A percentile compares a stretch with the other conserved stretches of the same genome.
These are phyloP conservation scores for Suillus subaureus DNA, from an alignment of 768 basidiomycete species.

Conservation along the genomic window DNA sequence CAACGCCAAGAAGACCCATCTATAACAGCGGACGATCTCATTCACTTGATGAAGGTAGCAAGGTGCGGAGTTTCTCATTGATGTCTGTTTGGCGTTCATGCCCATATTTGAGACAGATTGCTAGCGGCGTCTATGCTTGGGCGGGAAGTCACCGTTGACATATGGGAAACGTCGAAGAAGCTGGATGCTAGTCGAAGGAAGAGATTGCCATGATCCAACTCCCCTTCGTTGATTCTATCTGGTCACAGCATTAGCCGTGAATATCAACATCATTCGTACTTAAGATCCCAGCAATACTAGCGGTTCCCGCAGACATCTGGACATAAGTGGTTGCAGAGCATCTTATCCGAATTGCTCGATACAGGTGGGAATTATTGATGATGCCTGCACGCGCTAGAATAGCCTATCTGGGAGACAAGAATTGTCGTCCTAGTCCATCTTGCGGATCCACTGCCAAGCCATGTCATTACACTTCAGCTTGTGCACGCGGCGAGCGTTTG, in stretches of 20 bases:
- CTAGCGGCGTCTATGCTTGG: constrained; percentile 64
- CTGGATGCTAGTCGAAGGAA: constrained; percentile 51
- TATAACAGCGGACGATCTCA: constrained; percentile 60
- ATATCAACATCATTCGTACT: not conserved
- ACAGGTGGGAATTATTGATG: not conserved
- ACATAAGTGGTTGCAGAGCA: not conserved
- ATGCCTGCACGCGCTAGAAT: not conserved
- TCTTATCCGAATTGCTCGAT: not conserved
- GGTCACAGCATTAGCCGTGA: not conserved
- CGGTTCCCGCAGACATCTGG: not conserved
- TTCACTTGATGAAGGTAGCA: constrained; percentile 67
- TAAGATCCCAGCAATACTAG: not conserved
- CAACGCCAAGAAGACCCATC: constrained; percentile 40
- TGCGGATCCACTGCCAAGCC: not conserved
- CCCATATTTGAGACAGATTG: constrained; percentile 44
- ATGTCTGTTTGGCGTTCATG: constrained; percentile 9
- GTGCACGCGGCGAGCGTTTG: not conserved
- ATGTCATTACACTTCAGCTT: constrained; percentile 15
- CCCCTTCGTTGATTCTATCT: not conserved
- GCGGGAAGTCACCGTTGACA: constrained; percentile 51
- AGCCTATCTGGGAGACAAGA: too few relatives aligned
- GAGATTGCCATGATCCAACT: not conserved
- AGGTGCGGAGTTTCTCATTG: constrained; percentile 47
- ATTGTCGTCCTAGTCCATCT: not conserved
- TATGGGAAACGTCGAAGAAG: constrained; percentile 68